These are phyloP conservation scores for Leccinum barrowsii DNA, from an alignment of 768 basidiomycete species.

Conservation along the genomic window DNA sequence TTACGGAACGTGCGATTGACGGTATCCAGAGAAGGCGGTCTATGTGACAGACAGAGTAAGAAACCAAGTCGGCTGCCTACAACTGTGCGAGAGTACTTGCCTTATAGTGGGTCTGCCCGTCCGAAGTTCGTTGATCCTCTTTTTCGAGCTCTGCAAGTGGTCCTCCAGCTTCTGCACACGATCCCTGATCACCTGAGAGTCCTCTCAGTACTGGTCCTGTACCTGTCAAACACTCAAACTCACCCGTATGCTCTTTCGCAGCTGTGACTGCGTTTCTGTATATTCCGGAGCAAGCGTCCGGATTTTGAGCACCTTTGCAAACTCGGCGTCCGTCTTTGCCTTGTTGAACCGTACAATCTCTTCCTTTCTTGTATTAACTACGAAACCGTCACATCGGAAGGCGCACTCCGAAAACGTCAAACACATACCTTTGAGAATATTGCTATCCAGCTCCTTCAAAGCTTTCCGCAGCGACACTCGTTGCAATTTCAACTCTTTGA, in stretches of 20 bases:
- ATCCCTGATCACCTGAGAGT: slow-evolving; percentile 57
- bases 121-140: slow-evolving; percentile 58
- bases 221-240: slow-evolving; percentile 20
- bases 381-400: neutral
- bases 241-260: slow-evolving; percentile 72
- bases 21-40: slow-evolving; percentile 81
- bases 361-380: slow-evolving; percentile 79
- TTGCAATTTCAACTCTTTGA: slow-evolving; percentile 45
- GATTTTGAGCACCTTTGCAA: slow-evolving; percentile 68
- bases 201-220: slow-evolving; percentile 4
- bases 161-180: slow-evolving; percentile 79
- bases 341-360: slow-evolving; percentile 78
- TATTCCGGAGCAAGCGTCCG: slow-evolving; percentile 88
- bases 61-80: neutral
- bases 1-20: slow-evolving; percentile 81
- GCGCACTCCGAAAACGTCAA: slow-evolving; percentile 5
- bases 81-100: slow-evolving; percentile 37
- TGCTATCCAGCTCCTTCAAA: slow-evolving; percentile 58
- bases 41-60: slow-evolving; percentile 28
- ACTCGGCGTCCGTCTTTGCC: slow-evolving; percentile 75
- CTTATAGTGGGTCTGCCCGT: slow-evolving; percentile 60
- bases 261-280: slow-evolving; percentile 72
- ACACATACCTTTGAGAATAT: slow-evolving; percentile 61
- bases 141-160: slow-evolving; percentile 65
- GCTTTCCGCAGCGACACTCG: slow-evolving; percentile 38